Conservation (phyloP, 2,329 filamentous ascomycete genomes). For the Talaromyces sp. region DNA sequence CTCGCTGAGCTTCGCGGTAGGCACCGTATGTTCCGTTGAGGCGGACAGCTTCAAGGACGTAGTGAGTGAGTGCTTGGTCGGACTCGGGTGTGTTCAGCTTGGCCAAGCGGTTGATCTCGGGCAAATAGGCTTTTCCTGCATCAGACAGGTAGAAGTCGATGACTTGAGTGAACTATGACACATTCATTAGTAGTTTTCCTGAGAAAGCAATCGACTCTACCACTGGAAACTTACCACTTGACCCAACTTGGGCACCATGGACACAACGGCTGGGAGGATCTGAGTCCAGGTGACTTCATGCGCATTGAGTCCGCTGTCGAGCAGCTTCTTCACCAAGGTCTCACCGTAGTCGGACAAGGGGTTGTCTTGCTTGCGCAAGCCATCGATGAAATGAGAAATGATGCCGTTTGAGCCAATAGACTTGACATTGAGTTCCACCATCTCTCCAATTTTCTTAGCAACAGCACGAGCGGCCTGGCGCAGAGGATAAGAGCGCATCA, state of each 20-base stretch:
- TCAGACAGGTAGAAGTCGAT: constrained; percentile 70
- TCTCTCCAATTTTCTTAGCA: constrained; percentile 57
- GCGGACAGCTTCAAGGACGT: constrained; percentile 70
- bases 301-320: constrained; percentile 61
- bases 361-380: constrained; percentile 53
- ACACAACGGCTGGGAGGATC: constrained; percentile 65
- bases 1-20: constrained; percentile 55
- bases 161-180: constrained; percentile 63
- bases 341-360: constrained; percentile 63
- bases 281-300: constrained; percentile 70
- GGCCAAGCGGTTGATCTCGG: constrained; percentile 62
- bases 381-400: constrained; percentile 53
- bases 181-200: neutral
- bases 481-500: constrained; percentile 65
- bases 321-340: constrained; percentile 63
- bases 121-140: constrained; percentile 55
- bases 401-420: constrained; percentile 56
- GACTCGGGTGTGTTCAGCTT: constrained; percentile 55
- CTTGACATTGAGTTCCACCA: constrained; percentile 67
- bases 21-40: constrained; percentile 63
- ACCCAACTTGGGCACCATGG: constrained; percentile 69
- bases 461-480: constrained; percentile 59
- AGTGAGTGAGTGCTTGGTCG: constrained; percentile 65
- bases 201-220: too few relatives aligned
- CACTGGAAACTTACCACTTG: constrained; percentile 54